phyloP scores from a whole-genome alignment of 169 alveolate species.

The Plasmodium coatneyi region DNA sequence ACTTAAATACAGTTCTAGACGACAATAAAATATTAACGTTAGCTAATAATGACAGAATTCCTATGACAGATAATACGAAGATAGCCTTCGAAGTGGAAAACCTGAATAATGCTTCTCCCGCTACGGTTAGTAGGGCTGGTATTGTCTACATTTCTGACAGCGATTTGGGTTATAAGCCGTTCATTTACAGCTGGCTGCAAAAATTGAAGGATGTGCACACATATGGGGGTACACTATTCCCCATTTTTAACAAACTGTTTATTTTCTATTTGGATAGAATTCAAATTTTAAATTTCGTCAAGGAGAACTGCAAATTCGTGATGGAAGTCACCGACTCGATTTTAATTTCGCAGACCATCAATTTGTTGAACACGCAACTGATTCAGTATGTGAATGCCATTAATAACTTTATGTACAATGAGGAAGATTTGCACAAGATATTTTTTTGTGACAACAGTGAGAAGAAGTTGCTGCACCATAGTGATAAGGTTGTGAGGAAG shows the following conservation, averaged over 20 bases:
- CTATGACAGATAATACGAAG: conserved; percentile 88
- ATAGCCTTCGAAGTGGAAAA: conserved; percentile 94
- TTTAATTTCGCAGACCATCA: conserved; percentile 86
- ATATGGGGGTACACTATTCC: conserved; percentile 52
- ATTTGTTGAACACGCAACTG: conserved; percentile 89
- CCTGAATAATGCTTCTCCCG: conserved; percentile 97
- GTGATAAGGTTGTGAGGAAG: neutral
- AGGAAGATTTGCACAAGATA: conserved; percentile 69
- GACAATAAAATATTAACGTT: conserved; percentile 97
- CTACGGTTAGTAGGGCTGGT: conserved; percentile 99
- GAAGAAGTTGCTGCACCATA: conserved; percentile 30
- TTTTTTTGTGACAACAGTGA: conserved; percentile 27
- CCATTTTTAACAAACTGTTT: conserved; percentile 67
- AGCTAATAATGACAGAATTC: conserved; percentile 97
- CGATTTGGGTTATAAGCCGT: conserved; percentile 87
- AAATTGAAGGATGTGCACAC: conserved; percentile 85
- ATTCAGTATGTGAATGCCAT: conserved; percentile 84
- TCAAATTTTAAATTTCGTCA: conserved; percentile 70
- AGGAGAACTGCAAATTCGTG: conserved; percentile 86
- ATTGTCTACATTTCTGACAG: conserved; percentile 98
- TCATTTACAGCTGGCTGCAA: conserved; percentile 95
- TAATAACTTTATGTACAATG: conserved; percentile 78
- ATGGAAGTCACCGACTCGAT: conserved; percentile 90
- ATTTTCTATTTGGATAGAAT: conserved; percentile 76
- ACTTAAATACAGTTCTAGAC: conserved; percentile 98